phyloP scores from a whole-genome alignment of 305 asterid genomes.

The Solanum hybrid region DNA sequence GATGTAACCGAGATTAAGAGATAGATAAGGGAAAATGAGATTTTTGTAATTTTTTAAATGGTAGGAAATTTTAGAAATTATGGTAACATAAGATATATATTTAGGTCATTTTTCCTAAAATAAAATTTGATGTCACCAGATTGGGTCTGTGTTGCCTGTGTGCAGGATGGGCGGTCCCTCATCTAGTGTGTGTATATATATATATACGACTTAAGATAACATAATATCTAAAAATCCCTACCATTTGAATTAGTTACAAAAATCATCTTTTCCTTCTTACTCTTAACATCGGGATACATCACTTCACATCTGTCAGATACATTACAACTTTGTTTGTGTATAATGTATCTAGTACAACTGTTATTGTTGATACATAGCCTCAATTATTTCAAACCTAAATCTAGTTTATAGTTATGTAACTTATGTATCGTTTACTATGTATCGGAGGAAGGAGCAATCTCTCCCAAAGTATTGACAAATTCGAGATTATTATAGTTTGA shows the following conservation, averaged over 20 bases:
- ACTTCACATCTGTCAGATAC: not conserved
- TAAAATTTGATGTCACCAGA: not conserved
- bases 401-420: not conserved
- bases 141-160: not conserved
- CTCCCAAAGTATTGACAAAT: not conserved
- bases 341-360: not conserved
- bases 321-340: not conserved
- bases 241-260: not conserved
- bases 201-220: not conserved
- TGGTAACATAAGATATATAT: not conserved
- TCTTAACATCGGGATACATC: not conserved
- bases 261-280: not conserved
- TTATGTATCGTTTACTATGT: not conserved
- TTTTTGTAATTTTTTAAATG: not conserved
- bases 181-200: not conserved
- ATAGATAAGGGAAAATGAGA: not conserved
- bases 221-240: not conserved
- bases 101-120: not conserved
- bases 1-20: not conserved
- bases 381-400: not conserved
- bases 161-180: not conserved
- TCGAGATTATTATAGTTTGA: not conserved
- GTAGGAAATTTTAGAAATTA: not conserved
- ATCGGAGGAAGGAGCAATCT: not conserved
- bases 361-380: not conserved